phyloP scores from a whole-genome alignment of 169 alveolate species.

The Toxoplasma gondii region DNA sequence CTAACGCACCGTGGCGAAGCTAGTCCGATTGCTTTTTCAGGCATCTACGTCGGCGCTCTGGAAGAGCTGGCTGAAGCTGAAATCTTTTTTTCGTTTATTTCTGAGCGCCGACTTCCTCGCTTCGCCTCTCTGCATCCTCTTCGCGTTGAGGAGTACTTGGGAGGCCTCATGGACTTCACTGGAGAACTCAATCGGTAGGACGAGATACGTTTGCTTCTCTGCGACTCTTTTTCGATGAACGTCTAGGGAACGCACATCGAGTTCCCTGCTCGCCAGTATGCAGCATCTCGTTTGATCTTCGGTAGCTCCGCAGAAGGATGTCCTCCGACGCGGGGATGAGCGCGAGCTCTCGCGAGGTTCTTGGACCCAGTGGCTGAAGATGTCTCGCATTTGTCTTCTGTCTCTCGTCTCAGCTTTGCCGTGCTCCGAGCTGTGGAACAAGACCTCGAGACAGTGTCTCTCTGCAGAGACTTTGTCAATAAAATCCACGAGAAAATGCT shows the following conservation, averaged over 20 bases:
- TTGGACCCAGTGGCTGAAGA: no score
- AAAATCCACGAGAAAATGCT: slow-evolving; percentile 42
- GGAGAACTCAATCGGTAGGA: slow-evolving; percentile 47
- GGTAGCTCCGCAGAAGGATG: no score
- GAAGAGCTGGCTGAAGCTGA: slow-evolving; percentile 37
- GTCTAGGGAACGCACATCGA: no score
- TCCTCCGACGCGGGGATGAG: no score
- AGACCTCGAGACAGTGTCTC: background rate
- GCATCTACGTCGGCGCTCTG: slow-evolving; percentile 24
- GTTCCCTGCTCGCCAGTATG: no score
- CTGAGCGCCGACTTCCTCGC: background rate
- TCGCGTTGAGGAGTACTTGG: slow-evolving; percentile 35
- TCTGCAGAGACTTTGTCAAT: slow-evolving; percentile 4
- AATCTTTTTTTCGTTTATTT: background rate
- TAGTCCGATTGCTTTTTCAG: background rate
- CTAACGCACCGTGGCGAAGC: no score
- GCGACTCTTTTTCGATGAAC: background rate
- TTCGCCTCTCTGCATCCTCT: background rate
- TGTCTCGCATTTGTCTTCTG: background rate
- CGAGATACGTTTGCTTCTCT: background rate
- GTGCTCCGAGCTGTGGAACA: slow-evolving; percentile 45
- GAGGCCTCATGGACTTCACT: slow-evolving; percentile 51
- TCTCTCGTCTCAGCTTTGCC: slow-evolving; percentile 36
- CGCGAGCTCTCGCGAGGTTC: no score
- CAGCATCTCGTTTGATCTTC: no score